Evolutionary conservation across 345 rosid genomes (phyloP), one percentile per base, ranked within the genome.

Genomic region (Corymbia maculata): DNA sequence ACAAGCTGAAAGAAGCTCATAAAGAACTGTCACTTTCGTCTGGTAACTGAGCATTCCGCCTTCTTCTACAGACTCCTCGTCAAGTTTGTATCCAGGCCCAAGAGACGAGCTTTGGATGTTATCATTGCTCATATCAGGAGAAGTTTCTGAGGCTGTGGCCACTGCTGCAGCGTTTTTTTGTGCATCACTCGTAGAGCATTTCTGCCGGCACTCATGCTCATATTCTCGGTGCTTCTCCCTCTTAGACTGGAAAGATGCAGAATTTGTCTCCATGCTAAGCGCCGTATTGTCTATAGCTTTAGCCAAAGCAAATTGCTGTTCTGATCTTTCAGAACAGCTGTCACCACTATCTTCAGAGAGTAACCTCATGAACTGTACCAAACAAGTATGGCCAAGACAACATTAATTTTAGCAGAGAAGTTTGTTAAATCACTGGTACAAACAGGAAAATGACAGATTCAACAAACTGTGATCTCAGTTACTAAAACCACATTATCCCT

Each of bases 1-100:
- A 93, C 98, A 97, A 90, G 98, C 99, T 36, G 98, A 94, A 89
- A 97, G 97, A 92, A 97, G 95, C 91, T 96, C 98, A 89, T 94
- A 95, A 9, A 97, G 94, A 93, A 96, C 97, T 53, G 93, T 91
- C 82, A 97, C 92, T 92, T 96, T 98, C 93, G 94, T 96, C 90
- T 91, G 92, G 90, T 94, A 93, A 89, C 96, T 92, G 79, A 96
- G 97, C 92, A 93, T 86, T 53, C 85, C 93, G 45, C 90, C 97
- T 90, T 94, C 98, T 91, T 93, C 97, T 85, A 92, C 89, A 42
- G 95, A 93, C 87, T 92, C 92, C 90, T 90, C 94, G 68, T 94
- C 92, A 90, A 91, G 90, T 88, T 70, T 89, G 88, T 89, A 88
- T 51, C 80, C 88, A 90, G 91, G 51, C 30, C 44, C 90, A 22